Evolutionary conservation across 495 filamentous ascomycete genomes (phyloP).

Genomic region (Lentithecium fluviatile): DNA sequence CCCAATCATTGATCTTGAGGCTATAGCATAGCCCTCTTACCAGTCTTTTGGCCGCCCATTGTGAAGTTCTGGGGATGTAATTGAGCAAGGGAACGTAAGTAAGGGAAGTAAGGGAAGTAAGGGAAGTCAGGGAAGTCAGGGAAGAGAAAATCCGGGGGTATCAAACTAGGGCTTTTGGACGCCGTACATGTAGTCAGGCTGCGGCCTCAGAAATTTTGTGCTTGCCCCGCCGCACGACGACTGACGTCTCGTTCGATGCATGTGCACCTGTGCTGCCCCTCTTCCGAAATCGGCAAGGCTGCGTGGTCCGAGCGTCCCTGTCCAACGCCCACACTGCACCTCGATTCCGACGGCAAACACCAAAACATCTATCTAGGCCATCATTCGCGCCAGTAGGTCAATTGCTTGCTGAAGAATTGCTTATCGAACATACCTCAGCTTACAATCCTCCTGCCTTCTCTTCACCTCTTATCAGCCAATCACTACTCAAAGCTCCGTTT

Average conservation of each 20-base stretch:
- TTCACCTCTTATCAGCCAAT: conserved; percentile 5
- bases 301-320: background rate
- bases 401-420: background rate
- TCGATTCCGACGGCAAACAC: background rate
- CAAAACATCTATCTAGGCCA: background rate
- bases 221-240: conserved; percentile 1
- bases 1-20: no score
- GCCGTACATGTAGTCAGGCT: background rate
- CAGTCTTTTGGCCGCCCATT: conserved; percentile 29
- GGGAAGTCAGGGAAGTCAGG: background rate
- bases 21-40: no score
- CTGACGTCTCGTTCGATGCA: background rate
- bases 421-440: background rate
- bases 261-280: no score
- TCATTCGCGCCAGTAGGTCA: background rate
- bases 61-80: background rate
- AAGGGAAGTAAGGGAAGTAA: background rate
- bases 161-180: no score
- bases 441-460: background rate
- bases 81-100: background rate
- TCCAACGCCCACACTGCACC: background rate
- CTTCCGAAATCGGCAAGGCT: conserved; percentile 24
- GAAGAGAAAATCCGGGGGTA: background rate
- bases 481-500: background rate
- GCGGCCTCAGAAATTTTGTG: background rate